phyloP scores from a whole-genome alignment of 371 early-diverging fungal species.

The Mortierella sp. region DNA sequence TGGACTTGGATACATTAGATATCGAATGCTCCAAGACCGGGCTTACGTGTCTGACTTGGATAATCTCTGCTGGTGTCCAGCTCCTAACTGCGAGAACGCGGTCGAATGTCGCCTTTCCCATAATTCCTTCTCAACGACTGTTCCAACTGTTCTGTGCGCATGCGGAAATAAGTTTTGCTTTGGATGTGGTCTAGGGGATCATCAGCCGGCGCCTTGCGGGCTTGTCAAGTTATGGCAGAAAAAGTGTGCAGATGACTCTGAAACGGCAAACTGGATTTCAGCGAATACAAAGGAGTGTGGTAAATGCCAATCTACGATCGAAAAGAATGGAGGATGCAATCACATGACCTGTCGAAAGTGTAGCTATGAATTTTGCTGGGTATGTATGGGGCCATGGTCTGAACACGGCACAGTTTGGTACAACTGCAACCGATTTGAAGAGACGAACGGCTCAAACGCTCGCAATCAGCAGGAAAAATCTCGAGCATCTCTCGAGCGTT shows the following conservation, averaged over 20 bases:
- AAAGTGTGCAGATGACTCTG: slow-evolving; percentile 97
- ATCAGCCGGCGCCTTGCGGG: slow-evolving; percentile 92
- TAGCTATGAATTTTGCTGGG: slow-evolving; percentile 91
- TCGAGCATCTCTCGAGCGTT: slow-evolving; percentile 91
- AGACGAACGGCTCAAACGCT: slow-evolving; percentile 83
- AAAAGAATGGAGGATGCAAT: slow-evolving; percentile 98
- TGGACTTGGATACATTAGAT: slow-evolving; percentile 60
- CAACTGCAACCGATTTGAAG: slow-evolving; percentile 95
- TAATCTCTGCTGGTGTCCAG: slow-evolving; percentile 93
- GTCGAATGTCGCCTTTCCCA: slow-evolving; percentile 87
- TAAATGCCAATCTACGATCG: slow-evolving; percentile 94
- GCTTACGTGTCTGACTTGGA: slow-evolving; percentile 92
- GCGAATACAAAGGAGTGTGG: slow-evolving; percentile 98
- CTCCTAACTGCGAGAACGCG: slow-evolving; percentile 95
- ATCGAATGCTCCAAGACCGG: slow-evolving; percentile 82
- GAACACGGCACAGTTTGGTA: slow-evolving; percentile 96
- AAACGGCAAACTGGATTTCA: slow-evolving; percentile 97
- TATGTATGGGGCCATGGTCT: slow-evolving; percentile 90
- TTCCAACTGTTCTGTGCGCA: slow-evolving; percentile 89
- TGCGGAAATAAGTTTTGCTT: slow-evolving; percentile 93
- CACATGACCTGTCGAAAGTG: slow-evolving; percentile 95
- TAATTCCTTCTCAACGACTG: slow-evolving; percentile 76
- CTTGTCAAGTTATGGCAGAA: slow-evolving; percentile 92
- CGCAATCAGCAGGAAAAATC: slow-evolving; percentile 88
- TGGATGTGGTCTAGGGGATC: slow-evolving; percentile 91